Conservation (phyloP, 345 rosid species). For the Eucalyptus cladocalyx region DNA sequence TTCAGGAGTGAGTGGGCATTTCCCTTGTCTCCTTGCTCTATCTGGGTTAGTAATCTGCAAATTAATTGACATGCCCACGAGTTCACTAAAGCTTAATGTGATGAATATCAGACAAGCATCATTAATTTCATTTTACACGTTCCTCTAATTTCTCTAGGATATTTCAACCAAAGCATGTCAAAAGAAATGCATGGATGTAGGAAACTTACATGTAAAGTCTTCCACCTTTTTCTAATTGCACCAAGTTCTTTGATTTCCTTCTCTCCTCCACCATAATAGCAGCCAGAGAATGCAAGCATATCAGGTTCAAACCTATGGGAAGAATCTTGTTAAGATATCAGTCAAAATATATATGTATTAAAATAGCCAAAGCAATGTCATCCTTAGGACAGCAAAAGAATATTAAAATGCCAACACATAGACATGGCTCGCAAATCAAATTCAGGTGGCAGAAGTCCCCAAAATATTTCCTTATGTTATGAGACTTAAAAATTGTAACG, state of each 20-base stretch:
- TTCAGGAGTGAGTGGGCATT: slow-evolving; percentile 93
- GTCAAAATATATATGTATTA: neutral
- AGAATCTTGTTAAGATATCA: slow-evolving; percentile 4
- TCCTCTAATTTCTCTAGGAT: neutral
- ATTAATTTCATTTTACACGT: neutral
- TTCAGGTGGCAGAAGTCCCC: neutral
- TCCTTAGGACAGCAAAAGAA: neutral
- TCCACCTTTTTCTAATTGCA: slow-evolving; percentile 93
- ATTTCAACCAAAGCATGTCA: neutral
- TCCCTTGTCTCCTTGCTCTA: slow-evolving; percentile 92
- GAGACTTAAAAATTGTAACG: neutral
- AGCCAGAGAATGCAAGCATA: slow-evolving; percentile 99
- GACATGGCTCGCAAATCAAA: neutral
- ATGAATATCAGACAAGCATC: neutral
- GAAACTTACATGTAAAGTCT: slow-evolving; percentile 76
- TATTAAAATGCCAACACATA: neutral
- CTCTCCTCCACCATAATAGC: slow-evolving; percentile 97
- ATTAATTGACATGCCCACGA: neutral
- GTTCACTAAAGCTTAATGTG: neutral
- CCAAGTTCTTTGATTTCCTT: slow-evolving; percentile 73
- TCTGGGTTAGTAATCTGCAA: slow-evolving; percentile 68
- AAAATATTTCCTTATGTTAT: neutral
- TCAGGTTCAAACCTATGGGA: slow-evolving; percentile 91
- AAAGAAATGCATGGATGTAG: neutral
- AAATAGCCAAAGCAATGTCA: neutral